Evolutionary conservation across 2,329 filamentous ascomycete species (phyloP).

Genomic region (Xylaria sp.): DNA sequence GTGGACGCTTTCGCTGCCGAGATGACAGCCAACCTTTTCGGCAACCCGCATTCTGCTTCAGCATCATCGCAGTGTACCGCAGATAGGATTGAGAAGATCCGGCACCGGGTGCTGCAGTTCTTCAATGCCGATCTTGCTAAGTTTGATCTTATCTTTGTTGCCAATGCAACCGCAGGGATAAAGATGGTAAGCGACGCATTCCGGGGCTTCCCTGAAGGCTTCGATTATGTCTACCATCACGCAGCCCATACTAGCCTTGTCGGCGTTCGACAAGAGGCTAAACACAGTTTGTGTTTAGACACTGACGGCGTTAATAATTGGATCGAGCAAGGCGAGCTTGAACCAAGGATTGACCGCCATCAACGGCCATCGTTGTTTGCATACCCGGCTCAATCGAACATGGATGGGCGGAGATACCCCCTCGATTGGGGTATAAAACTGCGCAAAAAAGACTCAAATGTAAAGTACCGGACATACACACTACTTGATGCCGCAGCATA

Average conservation of each 20-base stretch:
- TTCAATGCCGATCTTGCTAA: conserved; percentile 81
- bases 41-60: conserved; percentile 91
- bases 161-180: conserved; percentile 67
- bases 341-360: conserved; percentile 36
- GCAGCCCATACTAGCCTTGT: conserved; percentile 88
- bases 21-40: conserved; percentile 79
- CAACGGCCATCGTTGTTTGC: conserved; percentile 63
- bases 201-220: conserved; percentile 70
- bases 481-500: conserved; percentile 85
- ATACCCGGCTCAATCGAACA: conserved; percentile 90
- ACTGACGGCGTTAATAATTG: conserved; percentile 69
- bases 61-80: conserved; percentile 79
- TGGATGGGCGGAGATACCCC: conserved; percentile 81
- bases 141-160: conserved; percentile 77
- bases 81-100: conserved; percentile 74
- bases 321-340: conserved; percentile 53
- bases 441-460: conserved; percentile 41
- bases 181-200: conserved; percentile 75
- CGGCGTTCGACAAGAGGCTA: conserved; percentile 76
- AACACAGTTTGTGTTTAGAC: conserved; percentile 67
- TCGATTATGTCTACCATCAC: conserved; percentile 81
- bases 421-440: conserved; percentile 67
- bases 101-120: conserved; percentile 73
- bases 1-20: conserved; percentile 81
- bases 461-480: conserved; percentile 58